A percentile compares a stretch with the other conserved stretches of the same genome.
Evolutionary conservation across 2,329 filamentous ascomycete genomes (phyloP).

Genomic region (Grosmannia clavigera): DNA sequence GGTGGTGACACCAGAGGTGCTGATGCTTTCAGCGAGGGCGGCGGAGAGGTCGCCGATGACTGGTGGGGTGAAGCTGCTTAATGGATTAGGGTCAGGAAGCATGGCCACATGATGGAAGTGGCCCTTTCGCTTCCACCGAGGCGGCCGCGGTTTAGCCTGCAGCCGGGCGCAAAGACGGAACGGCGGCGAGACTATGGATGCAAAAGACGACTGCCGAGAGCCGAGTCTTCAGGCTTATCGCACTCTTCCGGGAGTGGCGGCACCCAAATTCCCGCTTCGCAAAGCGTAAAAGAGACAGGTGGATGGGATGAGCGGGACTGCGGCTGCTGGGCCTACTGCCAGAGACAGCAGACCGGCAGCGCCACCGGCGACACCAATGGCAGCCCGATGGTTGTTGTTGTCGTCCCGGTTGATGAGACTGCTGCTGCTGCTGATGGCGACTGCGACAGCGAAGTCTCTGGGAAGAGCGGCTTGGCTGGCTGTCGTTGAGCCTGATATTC

Average conservation of each 20-base stretch:
- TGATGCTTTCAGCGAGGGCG: conserved; percentile 30
- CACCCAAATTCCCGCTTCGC: not conserved
- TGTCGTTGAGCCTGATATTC: not conserved
- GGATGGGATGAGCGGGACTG: not conserved
- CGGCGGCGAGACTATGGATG: not conserved
- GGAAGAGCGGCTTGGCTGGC: not conserved
- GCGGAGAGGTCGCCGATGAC: conserved; percentile 10
- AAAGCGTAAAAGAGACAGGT: not conserved
- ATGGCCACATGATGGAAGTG: not conserved
- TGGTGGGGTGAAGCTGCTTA: conserved; percentile 6
- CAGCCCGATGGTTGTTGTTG: not conserved
- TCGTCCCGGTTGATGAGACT: too few relatives aligned
- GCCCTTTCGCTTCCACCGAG: not conserved
- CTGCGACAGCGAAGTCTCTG: not conserved
- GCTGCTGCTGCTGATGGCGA: too few relatives aligned
- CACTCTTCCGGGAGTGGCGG: not conserved
- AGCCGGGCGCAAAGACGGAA: not conserved
- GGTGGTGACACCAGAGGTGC: conserved; percentile 26
- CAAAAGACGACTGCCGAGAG: not conserved
- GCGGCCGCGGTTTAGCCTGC: not conserved
- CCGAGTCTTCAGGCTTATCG: not conserved
- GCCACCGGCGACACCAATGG: not conserved
- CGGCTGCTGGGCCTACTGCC: not conserved
- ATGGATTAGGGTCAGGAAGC: not conserved
- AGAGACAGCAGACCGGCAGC: not conserved